Evolutionary conservation across 768 basidiomycete species (phyloP).

Genomic region (Kockovaella imperatae): DNA sequence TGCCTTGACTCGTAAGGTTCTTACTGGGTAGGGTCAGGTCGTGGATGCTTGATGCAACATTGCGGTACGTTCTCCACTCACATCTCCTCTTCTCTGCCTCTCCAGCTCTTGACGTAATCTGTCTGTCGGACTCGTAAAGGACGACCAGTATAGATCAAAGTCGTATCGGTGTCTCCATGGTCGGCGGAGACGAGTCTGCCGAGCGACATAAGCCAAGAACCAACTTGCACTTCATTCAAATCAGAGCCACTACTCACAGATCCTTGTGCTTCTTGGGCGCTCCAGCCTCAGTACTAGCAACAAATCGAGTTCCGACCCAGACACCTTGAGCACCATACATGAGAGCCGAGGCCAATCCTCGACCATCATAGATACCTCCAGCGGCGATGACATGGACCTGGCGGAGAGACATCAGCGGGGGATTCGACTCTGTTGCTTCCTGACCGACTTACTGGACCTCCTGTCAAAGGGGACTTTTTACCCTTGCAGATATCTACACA

Average conservation of each 20-base stretch:
- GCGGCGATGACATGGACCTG: slow-evolving; percentile 76
- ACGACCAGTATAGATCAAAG: slow-evolving; percentile 83
- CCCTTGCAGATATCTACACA: slow-evolving; percentile 78
- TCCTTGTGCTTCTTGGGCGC: slow-evolving; percentile 83
- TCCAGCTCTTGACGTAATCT: slow-evolving; percentile 79
- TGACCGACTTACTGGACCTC: slow-evolving; percentile 51
- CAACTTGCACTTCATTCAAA: background rate
- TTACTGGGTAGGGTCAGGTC: slow-evolving; percentile 49
- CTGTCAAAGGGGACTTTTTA: slow-evolving; percentile 67
- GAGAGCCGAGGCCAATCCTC: slow-evolving; percentile 77
- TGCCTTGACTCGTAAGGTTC: slow-evolving; percentile 71
- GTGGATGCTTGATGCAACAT: background rate
- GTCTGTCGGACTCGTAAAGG: slow-evolving; percentile 79
- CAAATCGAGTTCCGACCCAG: slow-evolving; percentile 78
- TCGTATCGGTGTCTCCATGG: slow-evolving; percentile 68
- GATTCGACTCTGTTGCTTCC: too few relatives aligned
- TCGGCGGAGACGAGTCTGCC: slow-evolving; percentile 25
- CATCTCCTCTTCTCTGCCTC: slow-evolving; percentile 29
- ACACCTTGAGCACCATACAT: slow-evolving; percentile 84
- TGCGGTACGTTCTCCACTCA: slow-evolving; percentile 7
- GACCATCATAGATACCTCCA: slow-evolving; percentile 83
- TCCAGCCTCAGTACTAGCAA: slow-evolving; percentile 68
- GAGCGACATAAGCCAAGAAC: slow-evolving; percentile 1
- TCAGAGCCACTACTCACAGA: slow-evolving; percentile 46
- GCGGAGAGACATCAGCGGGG: background rate